A percentile compares a stretch with the other conserved stretches of the same genome.
Evolutionary conservation across 371 early-diverging fungal species (phyloP).

Genomic region (Gilbertella persicaria): DNA sequence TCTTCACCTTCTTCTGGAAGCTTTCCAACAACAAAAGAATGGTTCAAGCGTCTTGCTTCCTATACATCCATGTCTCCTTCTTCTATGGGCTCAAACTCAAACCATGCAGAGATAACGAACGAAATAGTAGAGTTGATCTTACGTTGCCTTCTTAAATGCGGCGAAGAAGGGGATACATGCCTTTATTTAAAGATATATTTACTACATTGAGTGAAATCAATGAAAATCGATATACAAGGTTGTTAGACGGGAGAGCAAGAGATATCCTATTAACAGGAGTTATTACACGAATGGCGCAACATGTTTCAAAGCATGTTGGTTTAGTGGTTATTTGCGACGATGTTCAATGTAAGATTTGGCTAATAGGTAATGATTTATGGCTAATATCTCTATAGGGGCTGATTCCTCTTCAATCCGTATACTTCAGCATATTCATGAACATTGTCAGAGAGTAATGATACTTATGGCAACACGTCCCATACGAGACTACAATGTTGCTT

Average conservation of each 20-base stretch:
- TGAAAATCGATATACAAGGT: slow-evolving; percentile 41
- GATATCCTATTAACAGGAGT: slow-evolving; percentile 50
- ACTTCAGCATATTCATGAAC: slow-evolving; percentile 48
- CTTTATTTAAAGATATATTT: slow-evolving; percentile 46
- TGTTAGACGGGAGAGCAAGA: slow-evolving; percentile 34
- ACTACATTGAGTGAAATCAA: slow-evolving; percentile 35
- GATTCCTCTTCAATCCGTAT: slow-evolving; percentile 47
- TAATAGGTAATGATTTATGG: not conserved
- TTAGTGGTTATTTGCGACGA: slow-evolving; percentile 57
- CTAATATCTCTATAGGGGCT: slow-evolving; percentile 48
- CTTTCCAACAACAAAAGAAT: slow-evolving; percentile 17
- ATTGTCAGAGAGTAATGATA: slow-evolving; percentile 42
- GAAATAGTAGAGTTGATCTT: slow-evolving; percentile 33
- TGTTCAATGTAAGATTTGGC: slow-evolving; percentile 52
- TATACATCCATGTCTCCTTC: slow-evolving; percentile 25
- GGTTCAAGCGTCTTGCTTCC: slow-evolving; percentile 19
- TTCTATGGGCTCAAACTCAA: slow-evolving; percentile 8
- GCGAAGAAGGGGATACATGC: slow-evolving; percentile 41
- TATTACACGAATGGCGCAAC: slow-evolving; percentile 44
- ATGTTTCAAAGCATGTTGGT: slow-evolving; percentile 43
- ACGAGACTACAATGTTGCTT: slow-evolving; percentile 48
- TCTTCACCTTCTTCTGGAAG: slow-evolving; percentile 12
- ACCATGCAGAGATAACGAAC: slow-evolving; percentile 14
- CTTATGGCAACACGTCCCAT: slow-evolving; percentile 54
- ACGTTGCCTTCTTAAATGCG: slow-evolving; percentile 46